Conservation (phyloP, 345 rosid genomes). For the Populus deltoides region DNA sequence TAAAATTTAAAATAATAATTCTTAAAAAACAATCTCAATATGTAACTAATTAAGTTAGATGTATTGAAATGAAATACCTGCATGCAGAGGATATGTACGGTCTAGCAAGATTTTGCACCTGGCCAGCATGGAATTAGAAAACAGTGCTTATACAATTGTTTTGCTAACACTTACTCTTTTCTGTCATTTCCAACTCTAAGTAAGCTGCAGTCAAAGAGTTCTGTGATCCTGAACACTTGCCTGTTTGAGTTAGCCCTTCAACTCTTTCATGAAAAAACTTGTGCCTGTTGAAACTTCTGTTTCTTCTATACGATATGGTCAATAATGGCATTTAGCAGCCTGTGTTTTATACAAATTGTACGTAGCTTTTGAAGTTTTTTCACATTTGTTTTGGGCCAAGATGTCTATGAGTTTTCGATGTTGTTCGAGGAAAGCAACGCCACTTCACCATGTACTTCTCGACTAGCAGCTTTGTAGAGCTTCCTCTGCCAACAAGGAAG, state of each 20-base stretch:
- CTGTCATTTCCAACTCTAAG: background rate
- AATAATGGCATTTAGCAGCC: background rate
- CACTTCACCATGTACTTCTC: constrained; percentile 37
- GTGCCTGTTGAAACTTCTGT: background rate
- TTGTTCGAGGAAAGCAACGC: constrained; percentile 55
- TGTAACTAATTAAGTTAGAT: too few species aligned
- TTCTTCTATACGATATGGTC: background rate
- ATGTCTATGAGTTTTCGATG: constrained; percentile 58
- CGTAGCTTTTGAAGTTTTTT: background rate
- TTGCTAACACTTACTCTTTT: background rate
- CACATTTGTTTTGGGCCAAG: constrained; percentile 48
- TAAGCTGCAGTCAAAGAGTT: background rate
- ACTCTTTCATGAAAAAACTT: background rate
- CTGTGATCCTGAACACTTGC: background rate
- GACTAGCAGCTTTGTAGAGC: constrained; percentile 61
- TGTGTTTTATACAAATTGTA: background rate
- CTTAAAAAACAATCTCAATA: too few species aligned
- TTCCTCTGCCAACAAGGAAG: constrained; percentile 48
- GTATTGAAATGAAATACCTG: too few species aligned
- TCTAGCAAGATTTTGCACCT: background rate
- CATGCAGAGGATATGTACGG: background rate
- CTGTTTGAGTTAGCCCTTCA: background rate
- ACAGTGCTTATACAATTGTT: background rate
- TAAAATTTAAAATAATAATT: too few species aligned
- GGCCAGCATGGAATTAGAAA: background rate